Evolutionary conservation across 1,284 basidiomycete genomes (phyloP), one percentile per base, ranked within the genome.

Genomic region (Lignosus rhinocerotis): DNA sequence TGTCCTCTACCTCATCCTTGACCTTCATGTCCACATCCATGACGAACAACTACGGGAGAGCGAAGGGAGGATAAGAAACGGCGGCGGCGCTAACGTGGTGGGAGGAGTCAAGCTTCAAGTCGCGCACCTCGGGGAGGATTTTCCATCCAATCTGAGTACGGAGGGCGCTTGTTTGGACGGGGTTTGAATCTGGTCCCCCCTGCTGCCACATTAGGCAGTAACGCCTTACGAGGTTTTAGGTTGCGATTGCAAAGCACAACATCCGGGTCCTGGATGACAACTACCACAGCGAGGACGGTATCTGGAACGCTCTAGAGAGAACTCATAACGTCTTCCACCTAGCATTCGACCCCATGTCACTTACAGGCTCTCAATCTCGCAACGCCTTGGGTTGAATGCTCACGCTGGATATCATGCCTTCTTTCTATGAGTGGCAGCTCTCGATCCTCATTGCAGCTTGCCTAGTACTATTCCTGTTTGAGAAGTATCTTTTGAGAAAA

Each of bases 1-100:
- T 80, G 51, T 85, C 86, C 32, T 89, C 87, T 8, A 77, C 73
- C 41, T 88, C 86, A 51, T 88, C 87, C 70, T 89, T 90, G 66
- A 73, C 76, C 73, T 88, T 87, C 87, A 89, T 90, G 63, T 90
- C 89, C 61, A 90, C 80, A 71, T 91, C 89, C 88, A 91, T 91
- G 66, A 43, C 67, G 59, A 53, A 31, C 34, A 19, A 34, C 19
- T 21, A 48, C 25, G 51, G 31, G 54, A 54, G 58, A 46, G 3
- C 36, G 11, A 39, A 39, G 14, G 14, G n/a, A 39, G 36, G 36
- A 39, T 12, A 6, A 39, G 36, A n/a, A 39, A 5, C 7, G n/a
- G 36, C 12, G 36, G n/a, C 36, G n/a, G 36, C 12, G 9, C 1
- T 39, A 39, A 11, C 36, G 41, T 11, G 25, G 7, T 46, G 51